Evolutionary conservation across 352 stramenopile species (phyloP).

Genomic region (Phytophthora meadii): DNA sequence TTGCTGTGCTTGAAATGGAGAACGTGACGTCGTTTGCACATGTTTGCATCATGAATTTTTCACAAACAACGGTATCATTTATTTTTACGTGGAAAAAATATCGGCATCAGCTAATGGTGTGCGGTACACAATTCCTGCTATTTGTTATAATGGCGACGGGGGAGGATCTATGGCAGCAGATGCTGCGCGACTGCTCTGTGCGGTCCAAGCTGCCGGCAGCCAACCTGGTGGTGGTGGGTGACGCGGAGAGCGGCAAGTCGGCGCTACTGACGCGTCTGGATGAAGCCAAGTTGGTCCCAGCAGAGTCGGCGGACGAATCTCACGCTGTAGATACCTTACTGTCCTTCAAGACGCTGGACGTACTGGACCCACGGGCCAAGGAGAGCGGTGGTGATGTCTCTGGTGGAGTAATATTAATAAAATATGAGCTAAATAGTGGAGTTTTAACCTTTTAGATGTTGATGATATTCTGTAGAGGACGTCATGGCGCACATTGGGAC

Average conservation of each 20-base stretch:
- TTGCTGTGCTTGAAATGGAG: no score
- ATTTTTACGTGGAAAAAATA: no score
- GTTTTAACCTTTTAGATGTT: slow-evolving; percentile 6
- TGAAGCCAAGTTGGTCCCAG: slow-evolving; percentile 32
- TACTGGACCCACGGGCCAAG: slow-evolving; percentile 71
- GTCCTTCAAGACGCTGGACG: slow-evolving; percentile 67
- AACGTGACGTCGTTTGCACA: no score
- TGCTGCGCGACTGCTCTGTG: slow-evolving; percentile 84
- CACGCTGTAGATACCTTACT: slow-evolving; percentile 59
- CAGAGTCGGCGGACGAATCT: slow-evolving; percentile 26
- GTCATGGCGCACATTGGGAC: slow-evolving; percentile 78
- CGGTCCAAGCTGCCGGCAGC: slow-evolving; percentile 71
- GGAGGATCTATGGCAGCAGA: slow-evolving; percentile 83
- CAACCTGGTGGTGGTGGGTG: slow-evolving; percentile 76
- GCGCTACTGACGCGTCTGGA: slow-evolving; percentile 71
- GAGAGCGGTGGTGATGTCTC: slow-evolving; percentile 54
- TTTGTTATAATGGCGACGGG: no score
- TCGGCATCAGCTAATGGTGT: no score
- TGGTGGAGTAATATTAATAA: slow-evolving; percentile 10
- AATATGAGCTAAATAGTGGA: not conserved
- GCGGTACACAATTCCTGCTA: no score
- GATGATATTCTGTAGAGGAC: slow-evolving; percentile 50
- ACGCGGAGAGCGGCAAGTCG: slow-evolving; percentile 77
- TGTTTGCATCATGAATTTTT: no score
- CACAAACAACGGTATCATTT: no score